Conservation (phyloP, 1,284 basidiomycete species). For the Ganoderma meredithae region DNA sequence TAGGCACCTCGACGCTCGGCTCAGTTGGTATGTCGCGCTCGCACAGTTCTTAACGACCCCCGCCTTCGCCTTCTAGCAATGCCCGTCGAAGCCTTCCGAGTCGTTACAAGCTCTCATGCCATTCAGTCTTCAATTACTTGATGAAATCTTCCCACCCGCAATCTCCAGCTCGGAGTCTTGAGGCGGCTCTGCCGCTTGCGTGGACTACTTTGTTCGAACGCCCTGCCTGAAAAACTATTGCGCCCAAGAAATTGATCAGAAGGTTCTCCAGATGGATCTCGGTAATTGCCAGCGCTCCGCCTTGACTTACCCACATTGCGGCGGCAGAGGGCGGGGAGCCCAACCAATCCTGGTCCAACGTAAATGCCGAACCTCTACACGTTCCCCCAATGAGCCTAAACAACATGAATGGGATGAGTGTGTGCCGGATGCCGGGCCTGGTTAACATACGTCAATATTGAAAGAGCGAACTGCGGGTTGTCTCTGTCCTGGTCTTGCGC, state of each 20-base stretch:
- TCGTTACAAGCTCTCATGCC: constrained; percentile 24
- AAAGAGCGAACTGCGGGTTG: not conserved
- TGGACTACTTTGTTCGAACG: constrained; percentile 27
- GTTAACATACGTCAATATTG: not conserved
- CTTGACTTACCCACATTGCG: not conserved
- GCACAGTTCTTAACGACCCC: constrained; percentile 2
- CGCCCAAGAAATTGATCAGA: constrained; percentile 22
- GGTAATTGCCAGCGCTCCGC: constrained; percentile 9
- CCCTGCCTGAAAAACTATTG: constrained; percentile 13
- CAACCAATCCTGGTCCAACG: not conserved
- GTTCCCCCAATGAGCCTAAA: not conserved
- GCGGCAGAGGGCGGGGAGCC: not conserved
- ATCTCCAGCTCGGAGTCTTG: constrained; percentile 13
- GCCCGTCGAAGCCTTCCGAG: constrained; percentile 10
- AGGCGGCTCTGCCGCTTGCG: constrained; percentile 14
- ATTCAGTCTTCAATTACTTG: constrained; percentile 9
- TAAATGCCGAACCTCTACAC: not conserved
- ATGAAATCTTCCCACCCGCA: constrained; percentile 16
- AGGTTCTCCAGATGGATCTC: constrained; percentile 19
- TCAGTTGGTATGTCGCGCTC: not conserved
- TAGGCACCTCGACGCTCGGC: constrained; percentile 5
- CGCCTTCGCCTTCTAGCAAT: constrained; percentile 15
- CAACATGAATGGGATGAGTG: not conserved
- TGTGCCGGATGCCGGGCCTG: not conserved
- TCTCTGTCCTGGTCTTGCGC: not conserved